Evolutionary conservation across 2,329 filamentous ascomycete species (phyloP).

Genomic region (Whalleya microplaca): DNA sequence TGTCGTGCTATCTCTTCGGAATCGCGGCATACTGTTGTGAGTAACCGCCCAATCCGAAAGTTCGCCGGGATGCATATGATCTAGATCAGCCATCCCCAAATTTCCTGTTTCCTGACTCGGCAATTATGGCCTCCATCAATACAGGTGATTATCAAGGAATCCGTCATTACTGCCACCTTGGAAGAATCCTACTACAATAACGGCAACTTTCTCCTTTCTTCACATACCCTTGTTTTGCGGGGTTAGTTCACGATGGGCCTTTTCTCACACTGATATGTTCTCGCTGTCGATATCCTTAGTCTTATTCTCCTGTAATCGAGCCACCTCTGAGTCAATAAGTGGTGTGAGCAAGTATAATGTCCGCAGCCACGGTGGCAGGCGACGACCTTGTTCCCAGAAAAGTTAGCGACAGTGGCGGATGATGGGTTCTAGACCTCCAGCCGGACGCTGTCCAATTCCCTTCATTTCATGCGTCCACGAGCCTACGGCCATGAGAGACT

Average conservation of each 20-base stretch:
- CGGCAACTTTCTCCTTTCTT: not conserved
- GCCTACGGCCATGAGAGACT: not conserved
- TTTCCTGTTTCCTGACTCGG: not conserved
- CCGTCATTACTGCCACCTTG: not conserved
- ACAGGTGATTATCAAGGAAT: not conserved
- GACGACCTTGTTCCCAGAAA: not conserved
- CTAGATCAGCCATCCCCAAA: not conserved
- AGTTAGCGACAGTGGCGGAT: not conserved
- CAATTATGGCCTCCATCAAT: not conserved
- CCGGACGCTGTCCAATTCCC: not conserved
- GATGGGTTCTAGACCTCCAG: not conserved
- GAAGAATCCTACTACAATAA: not conserved
- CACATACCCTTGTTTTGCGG: not conserved
- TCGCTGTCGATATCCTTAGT: too few species aligned
- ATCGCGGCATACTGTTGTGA: not conserved
- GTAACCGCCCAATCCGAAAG: not conserved
- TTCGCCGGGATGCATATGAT: not conserved
- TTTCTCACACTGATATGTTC: not conserved
- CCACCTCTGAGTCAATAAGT: not conserved
- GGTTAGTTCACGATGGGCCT: not conserved
- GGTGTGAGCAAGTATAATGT: not conserved
- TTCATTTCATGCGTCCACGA: not conserved
- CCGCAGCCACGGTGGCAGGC: not conserved
- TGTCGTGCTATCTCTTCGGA: too few species aligned
- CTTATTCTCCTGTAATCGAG: too few species aligned